These are phyloP conservation scores for Dryas drummondii DNA, from an alignment of 306 rosid species.

Conservation along the genomic window DNA sequence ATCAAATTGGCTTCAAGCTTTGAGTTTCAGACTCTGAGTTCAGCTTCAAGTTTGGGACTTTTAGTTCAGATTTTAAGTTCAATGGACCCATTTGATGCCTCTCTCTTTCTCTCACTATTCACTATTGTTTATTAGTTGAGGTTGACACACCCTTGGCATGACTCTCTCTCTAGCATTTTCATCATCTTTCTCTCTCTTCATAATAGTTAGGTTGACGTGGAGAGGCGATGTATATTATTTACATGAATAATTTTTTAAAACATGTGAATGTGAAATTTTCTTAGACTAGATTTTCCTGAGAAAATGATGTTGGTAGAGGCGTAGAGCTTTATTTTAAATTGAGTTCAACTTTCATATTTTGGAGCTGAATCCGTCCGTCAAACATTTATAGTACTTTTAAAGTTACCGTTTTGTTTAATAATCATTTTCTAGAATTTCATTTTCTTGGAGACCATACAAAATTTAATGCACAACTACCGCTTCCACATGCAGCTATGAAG, in stretches of 20 bases:
- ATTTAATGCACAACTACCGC: slow-evolving; percentile 49
- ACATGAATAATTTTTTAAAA: slow-evolving; percentile 1
- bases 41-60: slow-evolving; percentile 10
- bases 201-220: slow-evolving; percentile 19
- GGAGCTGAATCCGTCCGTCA: slow-evolving; percentile 14
- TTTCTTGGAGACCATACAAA: slow-evolving; percentile 20
- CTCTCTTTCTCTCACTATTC: slow-evolving; percentile 4
- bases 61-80: slow-evolving; percentile 8
- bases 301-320: neutral
- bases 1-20: neutral
- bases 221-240: slow-evolving; percentile 19
- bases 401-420: slow-evolving; percentile 17
- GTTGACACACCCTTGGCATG: slow-evolving; percentile 9
- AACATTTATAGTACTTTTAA: slow-evolving; percentile 18
- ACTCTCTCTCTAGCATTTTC: slow-evolving; percentile 14
- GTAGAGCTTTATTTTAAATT: neutral
- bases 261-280: neutral
- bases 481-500: slow-evolving; percentile 48
- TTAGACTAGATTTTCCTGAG: slow-evolving; percentile 10
- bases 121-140: slow-evolving; percentile 14
- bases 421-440: neutral
- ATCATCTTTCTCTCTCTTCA: slow-evolving; percentile 17
- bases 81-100: neutral
- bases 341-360: slow-evolving; percentile 3
- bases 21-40: neutral